A percentile compares a stretch with the other conserved stretches of the same genome.
Conservation (phyloP, 2,329 filamentous ascomycete species). For the Talaromyces sp. region DNA sequence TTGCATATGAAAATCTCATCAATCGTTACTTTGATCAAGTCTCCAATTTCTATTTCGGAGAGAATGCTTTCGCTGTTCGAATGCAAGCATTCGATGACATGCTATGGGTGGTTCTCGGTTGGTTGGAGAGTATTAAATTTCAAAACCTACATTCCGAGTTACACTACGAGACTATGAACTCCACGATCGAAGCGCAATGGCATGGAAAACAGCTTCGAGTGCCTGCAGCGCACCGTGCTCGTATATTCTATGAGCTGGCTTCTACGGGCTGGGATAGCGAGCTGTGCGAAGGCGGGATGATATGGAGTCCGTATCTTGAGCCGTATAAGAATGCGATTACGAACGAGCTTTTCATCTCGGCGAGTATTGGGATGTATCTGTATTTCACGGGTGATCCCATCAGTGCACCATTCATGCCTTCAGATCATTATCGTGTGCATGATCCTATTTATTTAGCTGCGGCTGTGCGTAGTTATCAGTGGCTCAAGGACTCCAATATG, state of each 20-base stretch:
- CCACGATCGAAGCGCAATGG: conserved; percentile 52
- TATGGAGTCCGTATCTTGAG: conserved; percentile 75
- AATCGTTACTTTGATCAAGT: conserved; percentile 78
- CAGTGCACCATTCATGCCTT: conserved; percentile 61
- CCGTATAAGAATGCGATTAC: conserved; percentile 98
- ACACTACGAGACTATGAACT: conserved; percentile 51
- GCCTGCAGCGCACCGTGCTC: conserved; percentile 77
- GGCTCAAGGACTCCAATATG: conserved; percentile 80
- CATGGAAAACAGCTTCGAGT: conserved; percentile 73
- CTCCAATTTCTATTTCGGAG: conserved; percentile 78
- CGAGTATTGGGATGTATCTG: conserved; percentile 84
- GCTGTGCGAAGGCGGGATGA: conserved; percentile 84
- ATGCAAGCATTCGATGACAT: conserved; percentile 89
- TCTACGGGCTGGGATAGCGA: conserved; percentile 75
- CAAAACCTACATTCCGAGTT: conserved; percentile 65
- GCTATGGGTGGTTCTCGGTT: conserved; percentile 89
- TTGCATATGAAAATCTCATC: conserved; percentile 71
- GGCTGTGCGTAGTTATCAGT: conserved; percentile 74
- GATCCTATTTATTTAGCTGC: conserved; percentile 68
- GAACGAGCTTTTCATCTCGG: conserved; percentile 83
- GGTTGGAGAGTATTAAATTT: conserved; percentile 80
- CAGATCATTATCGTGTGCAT: conserved; percentile 39
- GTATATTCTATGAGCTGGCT: conserved; percentile 82
- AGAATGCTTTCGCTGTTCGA: conserved; percentile 72
- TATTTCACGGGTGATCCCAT: conserved; percentile 81